These are phyloP conservation scores for Eucalyptus marginata DNA, from an alignment of 345 rosid species.

Conservation along the genomic window DNA sequence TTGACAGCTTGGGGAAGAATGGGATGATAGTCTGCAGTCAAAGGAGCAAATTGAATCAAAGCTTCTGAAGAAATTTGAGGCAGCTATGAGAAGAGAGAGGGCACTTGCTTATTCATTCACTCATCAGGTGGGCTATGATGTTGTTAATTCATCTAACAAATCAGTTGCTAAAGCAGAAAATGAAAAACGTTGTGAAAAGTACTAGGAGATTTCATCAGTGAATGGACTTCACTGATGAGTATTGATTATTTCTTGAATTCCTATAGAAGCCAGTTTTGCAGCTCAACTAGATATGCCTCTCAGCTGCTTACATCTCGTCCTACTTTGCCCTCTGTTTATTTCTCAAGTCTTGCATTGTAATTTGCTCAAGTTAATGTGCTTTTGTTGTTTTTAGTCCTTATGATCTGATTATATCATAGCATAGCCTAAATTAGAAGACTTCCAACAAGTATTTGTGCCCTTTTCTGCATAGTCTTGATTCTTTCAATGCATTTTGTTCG, in stretches of 20 bases:
- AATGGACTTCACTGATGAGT: not conserved
- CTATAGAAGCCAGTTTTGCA: not conserved
- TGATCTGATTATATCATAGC: not conserved
- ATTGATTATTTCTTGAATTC: not conserved
- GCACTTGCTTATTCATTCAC: slow-evolving; percentile 82
- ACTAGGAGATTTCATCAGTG: not conserved
- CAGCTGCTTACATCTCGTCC: not conserved
- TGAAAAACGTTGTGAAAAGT: not conserved
- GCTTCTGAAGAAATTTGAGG: slow-evolving; percentile 76
- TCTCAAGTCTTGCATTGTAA: not conserved
- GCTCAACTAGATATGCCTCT: not conserved
- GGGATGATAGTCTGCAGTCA: slow-evolving; percentile 91
- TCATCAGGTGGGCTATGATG: slow-evolving; percentile 56
- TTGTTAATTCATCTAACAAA: not conserved
- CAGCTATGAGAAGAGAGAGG: slow-evolving; percentile 92
- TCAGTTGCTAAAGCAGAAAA: not conserved
- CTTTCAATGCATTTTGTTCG: not conserved
- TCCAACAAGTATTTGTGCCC: not conserved
- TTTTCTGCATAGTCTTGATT: not conserved
- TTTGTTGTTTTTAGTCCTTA: not conserved
- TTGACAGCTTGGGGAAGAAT: slow-evolving; percentile 74
- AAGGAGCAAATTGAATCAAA: slow-evolving; percentile 83
- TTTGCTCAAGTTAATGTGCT: not conserved
- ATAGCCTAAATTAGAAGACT: not conserved
- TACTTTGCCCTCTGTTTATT: not conserved